These are phyloP conservation scores for Coffea eugenioides DNA, from an alignment of 257 asterid species.

Conservation along the genomic window DNA sequence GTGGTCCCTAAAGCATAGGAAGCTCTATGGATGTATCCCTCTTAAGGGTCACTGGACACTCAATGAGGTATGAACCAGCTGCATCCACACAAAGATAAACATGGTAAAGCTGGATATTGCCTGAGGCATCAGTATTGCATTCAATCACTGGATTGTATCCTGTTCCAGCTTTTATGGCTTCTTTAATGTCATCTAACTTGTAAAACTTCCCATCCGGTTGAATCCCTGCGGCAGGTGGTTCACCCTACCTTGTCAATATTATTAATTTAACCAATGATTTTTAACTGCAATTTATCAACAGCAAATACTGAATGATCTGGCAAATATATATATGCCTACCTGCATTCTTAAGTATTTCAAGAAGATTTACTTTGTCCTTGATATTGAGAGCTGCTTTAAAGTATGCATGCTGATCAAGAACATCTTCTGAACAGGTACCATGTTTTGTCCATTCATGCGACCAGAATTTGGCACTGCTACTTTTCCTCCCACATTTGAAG, in stretches of 20 bases:
- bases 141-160: constrained; percentile 21
- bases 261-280: too few relatives aligned
- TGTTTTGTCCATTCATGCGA: constrained; percentile 27
- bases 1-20: background rate
- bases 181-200: constrained; percentile 18
- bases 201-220: constrained; percentile 27
- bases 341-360: constrained; percentile 25
- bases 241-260: background rate
- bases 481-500: constrained; percentile 23
- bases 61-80: constrained; percentile 23
- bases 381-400: constrained; percentile 26
- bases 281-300: background rate
- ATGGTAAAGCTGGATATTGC: constrained; percentile 27
- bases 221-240: constrained; percentile 15
- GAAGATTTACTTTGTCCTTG: constrained; percentile 32
- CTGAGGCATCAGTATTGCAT: constrained; percentile 31
- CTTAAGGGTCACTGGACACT: constrained; percentile 21
- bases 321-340: background rate
- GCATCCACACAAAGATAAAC: constrained; percentile 30
- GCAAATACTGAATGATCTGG: background rate
- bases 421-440: constrained; percentile 32
- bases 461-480: constrained; percentile 12
- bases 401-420: constrained; percentile 36
- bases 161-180: constrained; percentile 28
- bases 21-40: constrained; percentile 17